Evolutionary conservation across 108 stramenopile genomes (phyloP).

Genomic region (Conticribra guillardii): DNA sequence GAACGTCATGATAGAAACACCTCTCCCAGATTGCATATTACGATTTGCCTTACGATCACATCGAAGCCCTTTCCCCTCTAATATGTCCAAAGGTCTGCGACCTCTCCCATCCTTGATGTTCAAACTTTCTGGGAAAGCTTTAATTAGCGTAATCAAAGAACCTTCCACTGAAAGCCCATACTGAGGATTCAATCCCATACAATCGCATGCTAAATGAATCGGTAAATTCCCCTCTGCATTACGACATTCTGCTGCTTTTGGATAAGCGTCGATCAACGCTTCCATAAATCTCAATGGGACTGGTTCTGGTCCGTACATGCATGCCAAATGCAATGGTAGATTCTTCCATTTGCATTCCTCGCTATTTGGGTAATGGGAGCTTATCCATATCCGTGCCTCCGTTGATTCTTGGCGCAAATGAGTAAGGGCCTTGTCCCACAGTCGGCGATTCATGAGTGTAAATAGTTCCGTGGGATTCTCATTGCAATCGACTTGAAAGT

Average conservation of each 20-base stretch:
- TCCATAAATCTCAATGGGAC: constrained; percentile 24
- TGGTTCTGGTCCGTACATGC: constrained; percentile 17
- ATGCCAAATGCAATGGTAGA: constrained; percentile 29
- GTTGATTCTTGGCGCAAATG: not conserved
- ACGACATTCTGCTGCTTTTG: constrained; percentile 6
- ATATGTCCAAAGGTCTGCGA: constrained; percentile 20
- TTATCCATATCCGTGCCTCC: constrained; percentile 20
- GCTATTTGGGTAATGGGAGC: constrained; percentile 1
- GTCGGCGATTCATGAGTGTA: constrained; percentile 19
- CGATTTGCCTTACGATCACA: not conserved
- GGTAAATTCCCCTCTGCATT: constrained; percentile 28
- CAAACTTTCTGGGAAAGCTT: constrained; percentile 15
- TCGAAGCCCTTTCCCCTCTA: constrained; percentile 12
- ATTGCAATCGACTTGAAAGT: constrained; percentile 9
- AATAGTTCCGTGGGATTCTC: constrained; percentile 21
- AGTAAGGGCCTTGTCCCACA: constrained; percentile 15
- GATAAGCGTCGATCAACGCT: constrained; percentile 11
- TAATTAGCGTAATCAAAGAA: constrained; percentile 14
- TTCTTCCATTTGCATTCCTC: constrained; percentile 9
- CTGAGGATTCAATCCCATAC: constrained; percentile 14
- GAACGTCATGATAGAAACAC: not conserved
- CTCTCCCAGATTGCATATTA: not conserved
- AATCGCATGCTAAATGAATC: constrained; percentile 30
- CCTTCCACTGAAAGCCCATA: constrained; percentile 14
- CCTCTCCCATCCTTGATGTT: constrained; percentile 14